Base-by-base conservation (phyloP, 1,139 yeast genomes). In the Taphrina pruni region DNA sequence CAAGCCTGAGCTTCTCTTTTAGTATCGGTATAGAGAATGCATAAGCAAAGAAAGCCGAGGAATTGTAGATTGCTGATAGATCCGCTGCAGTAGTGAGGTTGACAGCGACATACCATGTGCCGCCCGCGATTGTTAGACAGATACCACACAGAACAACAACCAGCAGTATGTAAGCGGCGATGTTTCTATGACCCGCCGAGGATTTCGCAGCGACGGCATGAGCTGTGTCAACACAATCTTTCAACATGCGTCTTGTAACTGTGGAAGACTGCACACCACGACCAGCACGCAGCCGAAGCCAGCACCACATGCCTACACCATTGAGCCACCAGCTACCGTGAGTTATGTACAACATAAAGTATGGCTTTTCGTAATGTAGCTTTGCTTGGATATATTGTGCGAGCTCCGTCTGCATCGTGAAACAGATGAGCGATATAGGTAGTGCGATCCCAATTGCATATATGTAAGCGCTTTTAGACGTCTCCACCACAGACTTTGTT, bases 51-150 rank as follows among this genome's bases (percentile, higher is more conserved):
- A 91, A 90, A 0, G 96, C 96, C 12, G 93, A 88, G 76, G 96
- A 90, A 79, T 91, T 91, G 79, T 90, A 91, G 72, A 91, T 91
- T 9, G 97, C 97, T 2, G 97, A 90, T 39, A 91, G 88, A 75
- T 91, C 97, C 1, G 92, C 84, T 0, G 96, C 91, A 51, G 92
- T 89, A 0, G 97, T 88, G 77, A 89, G 79, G 46, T 60, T 67
- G 58, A 91, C 90, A 7, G 97, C 88, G 20, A 89, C 85, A 76
- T 90, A 91, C 97, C 97, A 91, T 0, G 96, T 87, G 54, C 85
- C 81, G 0, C 96, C 97, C 0, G 96, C 97, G 3, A 86, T 73
- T 11, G 90, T 89, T 71, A 91, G 81, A 6, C 90, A 84, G 8
- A 84, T 20, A 5, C 67, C 67, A 79, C 69, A 65, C 8, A 84